Evolutionary conservation across 208 protist genomes (phyloP), one percentile per base, ranked within the genome.

Genomic region (Tritrichomonas foetus): DNA sequence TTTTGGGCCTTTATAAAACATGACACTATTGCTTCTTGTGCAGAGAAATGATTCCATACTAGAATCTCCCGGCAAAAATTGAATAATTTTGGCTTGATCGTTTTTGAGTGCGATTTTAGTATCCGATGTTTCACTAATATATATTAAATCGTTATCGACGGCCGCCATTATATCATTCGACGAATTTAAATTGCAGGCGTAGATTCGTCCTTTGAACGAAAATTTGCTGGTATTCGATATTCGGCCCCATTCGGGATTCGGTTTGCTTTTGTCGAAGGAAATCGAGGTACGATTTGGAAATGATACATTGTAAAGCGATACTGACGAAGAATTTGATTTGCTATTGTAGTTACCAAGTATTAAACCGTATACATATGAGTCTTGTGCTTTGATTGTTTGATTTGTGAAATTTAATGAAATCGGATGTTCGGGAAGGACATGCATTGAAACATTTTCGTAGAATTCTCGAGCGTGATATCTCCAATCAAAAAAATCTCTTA

Each of bases 401-500:
- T 44, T 50, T 50, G 74, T 82, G 30, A 82, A 82, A 82, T 41
- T 82, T 1, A 82, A 16, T 22, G 74, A 82, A 30, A 82, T 49
- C 14, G 74, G 74, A 27, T 39, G 33, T 30, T 13, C 16, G 16
- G 33, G 9, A n/a, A 47, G 39, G 30, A 39, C 74, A 41, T 82
- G 39, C 1, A 82, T 50, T 47, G 41, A 50, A 50, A 82, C 50
- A 47, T 39, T 39, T 25, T 82, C 74, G 16, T 82, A 82, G 50
- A 82, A 82, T 39, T 82, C 74, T 11, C 41, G 74, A 1, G 41
- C 74, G 30, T 82, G 74, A 41, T 82, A 82, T 30, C 74, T 30
- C 74, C 74, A 82, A 25, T 82, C 74, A 50, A 82, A 82, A 82
- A 82, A 82, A 82, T 82, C 74, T 50, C 41, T 30, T 1, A 82